Evolutionary conservation across 352 stramenopile genomes (phyloP), one percentile per base, ranked within the genome.

Genomic region (Pythium diclinum): DNA sequence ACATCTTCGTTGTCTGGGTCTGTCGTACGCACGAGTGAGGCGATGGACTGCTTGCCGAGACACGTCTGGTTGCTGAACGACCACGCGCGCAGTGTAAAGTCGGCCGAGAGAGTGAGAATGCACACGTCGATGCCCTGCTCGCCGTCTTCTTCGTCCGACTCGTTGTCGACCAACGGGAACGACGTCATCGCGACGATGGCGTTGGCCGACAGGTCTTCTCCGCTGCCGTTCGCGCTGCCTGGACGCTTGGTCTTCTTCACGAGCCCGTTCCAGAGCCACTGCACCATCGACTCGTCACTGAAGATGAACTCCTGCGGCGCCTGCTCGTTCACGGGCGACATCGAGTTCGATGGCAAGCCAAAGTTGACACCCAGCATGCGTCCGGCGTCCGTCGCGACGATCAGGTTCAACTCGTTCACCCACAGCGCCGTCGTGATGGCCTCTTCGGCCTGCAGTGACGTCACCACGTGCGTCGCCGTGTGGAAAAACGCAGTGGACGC

Each of bases 361-460:
- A 90, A 89, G 44, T 92, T 92, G 33, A 92, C 78, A 13, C 79
- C 84, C 3, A 92, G 47, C 14, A 91, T 76, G 23, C 78, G 78
- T 0, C 84, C 84, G 0, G 70, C 52, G 65, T 91, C 81, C 2
- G 78, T 86, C 11, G 80, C 81, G 21, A 92, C 54, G 19, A 89
- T 78, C 19, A 90, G 33, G 55, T 92, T 91, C 65, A 85, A 90
- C 68, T 91, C 84, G 52, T 92, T 89, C 17, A 91, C 69, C 84
- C 84, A 91, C 13, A 88, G 56, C 28, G 77, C 81, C 19, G 80
- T 78, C 1, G 78, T 85, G 52, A 92, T 68, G 49, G 87, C 77
- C 36, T 92, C 81, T 32, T 89, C 72, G 6, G 69, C 56, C n/a
- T 71, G 62, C 16, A 91, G 61, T 42, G 68, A 79, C 28, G 71